Evolutionary conservation across 1,139 yeast genomes (phyloP).

Genomic region (Arxiozyma telluris): DNA sequence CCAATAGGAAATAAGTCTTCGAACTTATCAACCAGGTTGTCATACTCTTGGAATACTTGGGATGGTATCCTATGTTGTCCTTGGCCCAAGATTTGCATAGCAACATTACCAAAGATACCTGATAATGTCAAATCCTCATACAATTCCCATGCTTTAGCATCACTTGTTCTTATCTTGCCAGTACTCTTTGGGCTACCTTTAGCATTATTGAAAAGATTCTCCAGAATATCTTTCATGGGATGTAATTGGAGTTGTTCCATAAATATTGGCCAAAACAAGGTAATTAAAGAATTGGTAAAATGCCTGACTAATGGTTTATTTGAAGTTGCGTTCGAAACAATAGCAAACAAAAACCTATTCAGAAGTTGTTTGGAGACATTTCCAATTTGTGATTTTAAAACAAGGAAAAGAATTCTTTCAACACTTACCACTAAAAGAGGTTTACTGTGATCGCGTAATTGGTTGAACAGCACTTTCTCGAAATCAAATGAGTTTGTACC

Average conservation of each 20-base stretch:
- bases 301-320: conserved; percentile 78
- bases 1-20: conserved; percentile 40
- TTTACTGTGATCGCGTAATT: conserved; percentile 32
- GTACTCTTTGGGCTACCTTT: conserved; percentile 45
- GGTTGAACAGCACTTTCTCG: conserved; percentile 25
- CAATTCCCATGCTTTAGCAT: conserved; percentile 71
- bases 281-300: conserved; percentile 66
- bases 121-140: conserved; percentile 51
- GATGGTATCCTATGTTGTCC: conserved; percentile 25
- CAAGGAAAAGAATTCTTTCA: conserved; percentile 51
- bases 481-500: conserved; percentile 22
- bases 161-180: conserved; percentile 61
- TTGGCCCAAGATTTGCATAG: conserved; percentile 34
- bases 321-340: conserved; percentile 68
- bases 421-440: conserved; percentile 53
- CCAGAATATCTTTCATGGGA: conserved; percentile 22
- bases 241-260: conserved; percentile 11
- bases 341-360: conserved; percentile 28
- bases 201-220: conserved; percentile 28
- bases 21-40: background rate
- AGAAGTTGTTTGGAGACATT: conserved; percentile 17
- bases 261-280: conserved; percentile 41
- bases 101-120: conserved; percentile 67
- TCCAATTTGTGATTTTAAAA: conserved; percentile 37
- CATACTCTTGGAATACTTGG: conserved; percentile 35